Conservation (phyloP, 2,329 filamentous ascomycete species). For the Pseudopyricularia cyperi region DNA sequence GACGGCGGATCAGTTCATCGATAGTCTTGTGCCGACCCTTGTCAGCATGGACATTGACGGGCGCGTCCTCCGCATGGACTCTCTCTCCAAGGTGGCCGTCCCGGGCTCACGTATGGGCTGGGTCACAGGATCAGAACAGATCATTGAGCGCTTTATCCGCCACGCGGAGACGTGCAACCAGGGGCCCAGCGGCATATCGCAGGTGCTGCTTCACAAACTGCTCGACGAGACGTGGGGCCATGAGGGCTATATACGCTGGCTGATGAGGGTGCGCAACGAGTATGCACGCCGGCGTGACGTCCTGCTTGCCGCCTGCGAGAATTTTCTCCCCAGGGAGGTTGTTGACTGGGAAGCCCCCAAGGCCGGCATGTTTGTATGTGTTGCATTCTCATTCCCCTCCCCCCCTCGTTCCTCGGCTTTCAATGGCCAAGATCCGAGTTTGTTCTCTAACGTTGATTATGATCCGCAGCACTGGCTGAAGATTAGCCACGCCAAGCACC, state of each 20-base stretch:
- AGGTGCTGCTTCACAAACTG: constrained; percentile 75
- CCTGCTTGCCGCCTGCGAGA: constrained; percentile 69
- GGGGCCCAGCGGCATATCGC: constrained; percentile 67
- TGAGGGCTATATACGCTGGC: constrained; percentile 75
- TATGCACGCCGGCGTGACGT: constrained; percentile 71
- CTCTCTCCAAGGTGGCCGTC: constrained; percentile 82
- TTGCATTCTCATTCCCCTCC: constrained; percentile 1
- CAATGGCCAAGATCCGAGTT: neutral
- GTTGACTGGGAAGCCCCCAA: constrained; percentile 68
- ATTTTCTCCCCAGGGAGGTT: constrained; percentile 58
- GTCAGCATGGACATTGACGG: constrained; percentile 76
- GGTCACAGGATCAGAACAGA: constrained; percentile 76
- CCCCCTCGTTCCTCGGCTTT: neutral
- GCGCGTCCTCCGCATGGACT: constrained; percentile 80
- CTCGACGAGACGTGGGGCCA: constrained; percentile 89
- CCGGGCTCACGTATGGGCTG: constrained; percentile 76
- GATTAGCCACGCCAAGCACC: constrained; percentile 54
- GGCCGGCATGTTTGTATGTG: constrained; percentile 88
- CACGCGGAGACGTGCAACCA: constrained; percentile 78
- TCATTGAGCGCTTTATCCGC: constrained; percentile 69
- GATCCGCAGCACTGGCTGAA: constrained; percentile 53
- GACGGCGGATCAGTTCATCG: constrained; percentile 52
- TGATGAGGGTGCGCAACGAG: constrained; percentile 66
- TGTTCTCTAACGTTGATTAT: neutral
- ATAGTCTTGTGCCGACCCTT: constrained; percentile 58